phyloP scores from a whole-genome alignment of 202 grass and related monocot species.

The Saccharum hybrid region DNA sequence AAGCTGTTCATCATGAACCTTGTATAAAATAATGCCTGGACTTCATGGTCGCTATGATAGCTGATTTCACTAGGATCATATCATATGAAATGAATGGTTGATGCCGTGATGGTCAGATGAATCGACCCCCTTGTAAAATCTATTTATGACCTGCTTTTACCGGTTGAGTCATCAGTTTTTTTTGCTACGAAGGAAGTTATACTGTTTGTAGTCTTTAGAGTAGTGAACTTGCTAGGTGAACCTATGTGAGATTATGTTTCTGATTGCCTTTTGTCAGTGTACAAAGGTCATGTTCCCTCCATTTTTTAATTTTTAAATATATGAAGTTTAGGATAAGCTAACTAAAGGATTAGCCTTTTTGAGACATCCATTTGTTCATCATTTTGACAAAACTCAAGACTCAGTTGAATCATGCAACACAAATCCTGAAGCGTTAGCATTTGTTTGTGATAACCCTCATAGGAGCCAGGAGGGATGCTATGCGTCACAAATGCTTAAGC shows the following conservation, averaged over 20 bases:
- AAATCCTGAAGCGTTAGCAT: slow-evolving; percentile 1
- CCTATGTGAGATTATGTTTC: slow-evolving; percentile 1
- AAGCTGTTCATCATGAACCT: slow-evolving; percentile 1
- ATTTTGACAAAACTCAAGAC: neutral
- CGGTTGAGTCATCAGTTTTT: slow-evolving; percentile 1
- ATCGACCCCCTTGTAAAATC: neutral
- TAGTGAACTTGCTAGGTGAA: too few species aligned
- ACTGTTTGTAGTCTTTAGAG: slow-evolving; percentile 11
- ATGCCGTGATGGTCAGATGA: slow-evolving; percentile 24
- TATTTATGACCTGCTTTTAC: slow-evolving; percentile 2
- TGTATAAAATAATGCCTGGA: neutral
- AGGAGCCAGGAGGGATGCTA: neutral
- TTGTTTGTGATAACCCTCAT: neutral
- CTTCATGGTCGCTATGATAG: neutral
- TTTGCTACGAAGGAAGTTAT: neutral
- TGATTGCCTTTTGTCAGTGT: neutral
- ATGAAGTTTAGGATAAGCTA: neutral
- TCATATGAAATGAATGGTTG: slow-evolving; percentile 14
- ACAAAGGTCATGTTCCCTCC: neutral
- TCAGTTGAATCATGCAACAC: neutral
- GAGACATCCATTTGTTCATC: slow-evolving; percentile 14
- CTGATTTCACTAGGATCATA: slow-evolving; percentile 14
- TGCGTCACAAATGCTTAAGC: neutral
- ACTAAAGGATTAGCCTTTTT: neutral
- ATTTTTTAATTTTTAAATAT: too few species aligned